Evolutionary conservation across 1,139 yeast genomes (phyloP).

Genomic region (Kurtzmaniella quercitrusa): DNA sequence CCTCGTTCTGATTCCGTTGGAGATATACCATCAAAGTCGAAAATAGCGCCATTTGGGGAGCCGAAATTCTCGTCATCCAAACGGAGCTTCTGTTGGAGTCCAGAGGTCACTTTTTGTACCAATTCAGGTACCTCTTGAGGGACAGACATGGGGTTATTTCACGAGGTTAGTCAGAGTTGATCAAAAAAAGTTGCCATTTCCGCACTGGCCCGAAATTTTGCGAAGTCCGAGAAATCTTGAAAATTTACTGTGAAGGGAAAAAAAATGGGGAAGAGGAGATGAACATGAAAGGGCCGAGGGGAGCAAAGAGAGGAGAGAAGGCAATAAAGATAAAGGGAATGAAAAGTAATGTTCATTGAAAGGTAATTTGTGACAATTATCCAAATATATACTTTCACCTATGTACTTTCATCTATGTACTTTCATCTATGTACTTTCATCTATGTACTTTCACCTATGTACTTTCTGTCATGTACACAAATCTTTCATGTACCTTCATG

Average conservation of each 20-base stretch:
- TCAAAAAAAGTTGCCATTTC: slow-evolving; percentile 9
- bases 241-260: not conserved
- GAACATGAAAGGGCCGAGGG: not conserved
- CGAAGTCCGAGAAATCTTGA: slow-evolving; percentile 2
- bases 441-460: too few relatives aligned
- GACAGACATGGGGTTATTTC: not conserved
- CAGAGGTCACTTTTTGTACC: not conserved
- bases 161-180: not conserved
- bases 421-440: too few relatives aligned
- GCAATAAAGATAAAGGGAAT: too few relatives aligned
- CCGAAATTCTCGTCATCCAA: not conserved
- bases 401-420: too few relatives aligned
- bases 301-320: too few relatives aligned
- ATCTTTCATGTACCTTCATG: too few relatives aligned
- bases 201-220: slow-evolving; percentile 9
- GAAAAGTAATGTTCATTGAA: too few relatives aligned
- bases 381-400: too few relatives aligned
- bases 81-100: not conserved
- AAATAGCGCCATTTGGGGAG: not conserved
- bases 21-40: not conserved
- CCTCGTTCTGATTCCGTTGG: not conserved
- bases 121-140: not conserved
- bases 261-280: not conserved
- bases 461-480: too few relatives aligned
- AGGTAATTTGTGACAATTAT: too few relatives aligned